phyloP scores from a whole-genome alignment of 768 basidiomycete genomes.

The Lactarius sanguifluus region DNA sequence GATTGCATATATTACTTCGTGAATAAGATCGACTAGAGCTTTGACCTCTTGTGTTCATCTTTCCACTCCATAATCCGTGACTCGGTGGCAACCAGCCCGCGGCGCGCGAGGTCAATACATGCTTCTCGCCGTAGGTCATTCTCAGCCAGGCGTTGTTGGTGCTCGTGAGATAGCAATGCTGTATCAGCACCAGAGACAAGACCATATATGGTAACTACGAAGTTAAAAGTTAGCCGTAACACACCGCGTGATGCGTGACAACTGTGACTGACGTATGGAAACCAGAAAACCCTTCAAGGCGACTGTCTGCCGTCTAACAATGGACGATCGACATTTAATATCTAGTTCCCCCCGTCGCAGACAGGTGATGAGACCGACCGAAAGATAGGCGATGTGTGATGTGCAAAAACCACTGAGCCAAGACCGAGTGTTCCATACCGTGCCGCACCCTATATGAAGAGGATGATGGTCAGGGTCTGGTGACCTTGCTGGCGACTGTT shows the following conservation, averaged over 20 bases:
- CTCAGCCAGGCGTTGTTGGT: conserved; percentile 62
- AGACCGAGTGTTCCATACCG: conserved; percentile 54
- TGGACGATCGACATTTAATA: neutral
- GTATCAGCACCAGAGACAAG: conserved; percentile 74
- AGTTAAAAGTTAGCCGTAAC: conserved; percentile 30
- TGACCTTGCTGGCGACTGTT: neutral
- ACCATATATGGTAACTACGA: conserved; percentile 59
- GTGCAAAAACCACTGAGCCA: conserved; percentile 60
- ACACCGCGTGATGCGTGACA: neutral
- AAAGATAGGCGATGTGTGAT: conserved; percentile 73
- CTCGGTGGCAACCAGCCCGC: conserved; percentile 78
- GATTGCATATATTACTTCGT: conserved; percentile 25
- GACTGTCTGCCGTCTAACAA: conserved; percentile 68
- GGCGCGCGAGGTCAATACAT: conserved; percentile 67
- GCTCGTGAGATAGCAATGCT: conserved; percentile 72
- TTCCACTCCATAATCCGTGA: conserved; percentile 83
- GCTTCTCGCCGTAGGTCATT: conserved; percentile 70
- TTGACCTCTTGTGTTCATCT: conserved; percentile 36
- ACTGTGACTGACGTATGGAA: conserved; percentile 55
- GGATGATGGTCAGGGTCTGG: neutral
- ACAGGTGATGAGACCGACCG: conserved; percentile 44
- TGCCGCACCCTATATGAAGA: conserved; percentile 49
- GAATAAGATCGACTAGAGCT: conserved; percentile 12
- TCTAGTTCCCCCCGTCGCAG: neutral
- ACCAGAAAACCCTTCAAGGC: conserved; percentile 81